Conservation (phyloP, 2,329 filamentous ascomycete genomes). For the Xylaria sp. region DNA sequence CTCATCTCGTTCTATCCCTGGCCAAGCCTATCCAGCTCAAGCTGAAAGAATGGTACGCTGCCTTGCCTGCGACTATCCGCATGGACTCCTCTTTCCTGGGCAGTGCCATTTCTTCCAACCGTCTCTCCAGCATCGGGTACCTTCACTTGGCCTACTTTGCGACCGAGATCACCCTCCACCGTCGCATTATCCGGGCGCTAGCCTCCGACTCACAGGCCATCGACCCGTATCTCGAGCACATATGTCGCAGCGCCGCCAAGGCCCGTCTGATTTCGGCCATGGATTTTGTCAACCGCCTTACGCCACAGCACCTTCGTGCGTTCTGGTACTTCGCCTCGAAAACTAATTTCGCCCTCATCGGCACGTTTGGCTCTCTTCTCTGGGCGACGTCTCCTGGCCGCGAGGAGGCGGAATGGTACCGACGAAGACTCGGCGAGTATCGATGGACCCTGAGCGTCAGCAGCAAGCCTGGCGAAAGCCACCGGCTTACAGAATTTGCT, state of each 20-base stretch:
- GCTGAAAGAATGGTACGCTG: constrained; percentile 83
- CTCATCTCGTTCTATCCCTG: constrained; percentile 76
- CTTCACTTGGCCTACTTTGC: constrained; percentile 94
- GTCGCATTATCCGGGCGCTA: constrained; percentile 88
- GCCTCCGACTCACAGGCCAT: constrained; percentile 59
- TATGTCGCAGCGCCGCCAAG: constrained; percentile 93
- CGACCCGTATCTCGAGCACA: constrained; percentile 87
- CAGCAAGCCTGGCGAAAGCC: constrained; percentile 73
- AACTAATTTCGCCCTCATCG: constrained; percentile 93
- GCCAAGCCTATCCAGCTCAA: constrained; percentile 86
- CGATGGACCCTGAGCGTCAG: constrained; percentile 93
- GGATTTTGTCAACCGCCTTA: constrained; percentile 95
- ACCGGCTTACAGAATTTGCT: constrained; percentile 73
- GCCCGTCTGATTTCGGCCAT: constrained; percentile 94
- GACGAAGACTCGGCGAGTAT: constrained; percentile 85
- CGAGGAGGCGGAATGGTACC: constrained; percentile 94
- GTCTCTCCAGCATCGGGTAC: constrained; percentile 75
- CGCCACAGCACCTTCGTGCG: constrained; percentile 83
- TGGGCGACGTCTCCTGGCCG: constrained; percentile 88
- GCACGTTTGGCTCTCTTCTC: constrained; percentile 89
- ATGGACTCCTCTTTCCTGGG: constrained; percentile 71
- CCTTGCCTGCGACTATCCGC: constrained; percentile 70
- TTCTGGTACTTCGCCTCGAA: constrained; percentile 94
- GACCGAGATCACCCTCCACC: constrained; percentile 91
- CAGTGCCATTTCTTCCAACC: constrained; percentile 54